These are phyloP conservation scores for Deakozyma indianensis DNA, from an alignment of 805 yeast genomes.

Conservation along the genomic window DNA sequence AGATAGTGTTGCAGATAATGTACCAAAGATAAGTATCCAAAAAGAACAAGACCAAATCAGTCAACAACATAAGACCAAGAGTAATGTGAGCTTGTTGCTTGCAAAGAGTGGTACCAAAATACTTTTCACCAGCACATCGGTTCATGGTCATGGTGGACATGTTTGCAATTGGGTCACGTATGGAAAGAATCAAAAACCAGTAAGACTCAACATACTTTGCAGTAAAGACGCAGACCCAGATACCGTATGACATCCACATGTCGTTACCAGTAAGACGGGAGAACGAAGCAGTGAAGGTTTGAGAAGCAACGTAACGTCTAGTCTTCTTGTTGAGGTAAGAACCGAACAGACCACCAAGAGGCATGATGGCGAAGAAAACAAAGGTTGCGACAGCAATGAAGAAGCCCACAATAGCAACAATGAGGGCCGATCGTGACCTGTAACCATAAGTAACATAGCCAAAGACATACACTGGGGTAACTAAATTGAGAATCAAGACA, in stretches of 20 bases:
- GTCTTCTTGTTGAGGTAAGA: conserved; percentile 77
- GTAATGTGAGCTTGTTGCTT: conserved; percentile 77
- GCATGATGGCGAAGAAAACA: conserved; percentile 84
- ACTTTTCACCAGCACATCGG: conserved; percentile 89
- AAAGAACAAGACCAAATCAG: conserved; percentile 91
- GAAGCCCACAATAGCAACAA: conserved; percentile 76
- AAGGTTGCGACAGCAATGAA: conserved; percentile 76
- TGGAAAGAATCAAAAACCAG: conserved; percentile 73
- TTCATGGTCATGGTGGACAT: conserved; percentile 65
- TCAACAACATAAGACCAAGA: conserved; percentile 81
- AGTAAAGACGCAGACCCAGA: conserved; percentile 80
- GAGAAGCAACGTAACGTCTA: conserved; percentile 83
- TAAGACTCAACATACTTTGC: conserved; percentile 89
- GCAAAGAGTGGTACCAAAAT: conserved; percentile 71
- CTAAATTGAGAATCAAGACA: conserved; percentile 60
- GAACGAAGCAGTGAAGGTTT: conserved; percentile 89
- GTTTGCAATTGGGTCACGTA: conserved; percentile 90
- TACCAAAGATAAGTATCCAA: conserved; percentile 99
- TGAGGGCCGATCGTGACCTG: conserved; percentile 57
- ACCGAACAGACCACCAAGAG: conserved; percentile 91
- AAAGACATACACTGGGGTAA: conserved; percentile 76
- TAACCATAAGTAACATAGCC: conserved; percentile 59
- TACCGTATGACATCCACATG: conserved; percentile 88
- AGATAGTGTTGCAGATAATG: conserved; percentile 84
- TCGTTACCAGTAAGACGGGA: conserved; percentile 71